Evolutionary conservation across 2,329 filamentous ascomycete genomes (phyloP).

Genomic region (Beauveria asiatica): DNA sequence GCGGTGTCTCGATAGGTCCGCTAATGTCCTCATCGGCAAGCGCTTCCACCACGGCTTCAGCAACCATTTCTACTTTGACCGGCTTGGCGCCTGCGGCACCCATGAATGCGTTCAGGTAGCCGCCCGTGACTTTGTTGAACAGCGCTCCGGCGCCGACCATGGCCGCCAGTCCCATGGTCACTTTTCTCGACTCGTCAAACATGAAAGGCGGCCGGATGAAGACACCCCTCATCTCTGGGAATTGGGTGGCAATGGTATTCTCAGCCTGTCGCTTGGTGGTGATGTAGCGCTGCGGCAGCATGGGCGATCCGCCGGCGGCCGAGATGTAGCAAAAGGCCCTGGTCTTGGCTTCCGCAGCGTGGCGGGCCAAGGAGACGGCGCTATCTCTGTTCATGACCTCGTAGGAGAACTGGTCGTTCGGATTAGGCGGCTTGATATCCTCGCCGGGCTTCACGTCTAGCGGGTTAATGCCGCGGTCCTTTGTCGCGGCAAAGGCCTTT

Average conservation of each 20-base stretch:
- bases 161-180: slow-evolving; percentile 80
- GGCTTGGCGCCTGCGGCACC: slow-evolving; percentile 81
- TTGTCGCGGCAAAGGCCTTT: slow-evolving; percentile 65
- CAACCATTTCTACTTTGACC: slow-evolving; percentile 77
- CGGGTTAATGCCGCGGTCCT: slow-evolving; percentile 59
- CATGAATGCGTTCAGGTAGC: slow-evolving; percentile 66
- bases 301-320: slow-evolving; percentile 74
- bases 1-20: slow-evolving; percentile 67
- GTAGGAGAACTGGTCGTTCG: slow-evolving; percentile 76
- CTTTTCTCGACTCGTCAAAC: slow-evolving; percentile 72
- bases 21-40: slow-evolving; percentile 63
- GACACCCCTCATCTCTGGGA: slow-evolving; percentile 67
- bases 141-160: slow-evolving; percentile 65
- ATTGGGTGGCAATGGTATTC: slow-evolving; percentile 59
- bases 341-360: slow-evolving; percentile 57
- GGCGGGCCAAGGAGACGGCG: slow-evolving; percentile 74
- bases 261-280: slow-evolving; percentile 89
- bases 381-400: slow-evolving; percentile 94
- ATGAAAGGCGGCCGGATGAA: slow-evolving; percentile 83
- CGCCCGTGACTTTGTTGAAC: slow-evolving; percentile 70
- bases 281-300: slow-evolving; percentile 80
- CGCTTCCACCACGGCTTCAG: slow-evolving; percentile 82
- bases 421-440: slow-evolving; percentile 56
- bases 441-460: slow-evolving; percentile 52
- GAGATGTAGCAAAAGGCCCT: slow-evolving; percentile 79